Conservation (phyloP, 345 rosid species). For the Garcia nutans region DNA sequence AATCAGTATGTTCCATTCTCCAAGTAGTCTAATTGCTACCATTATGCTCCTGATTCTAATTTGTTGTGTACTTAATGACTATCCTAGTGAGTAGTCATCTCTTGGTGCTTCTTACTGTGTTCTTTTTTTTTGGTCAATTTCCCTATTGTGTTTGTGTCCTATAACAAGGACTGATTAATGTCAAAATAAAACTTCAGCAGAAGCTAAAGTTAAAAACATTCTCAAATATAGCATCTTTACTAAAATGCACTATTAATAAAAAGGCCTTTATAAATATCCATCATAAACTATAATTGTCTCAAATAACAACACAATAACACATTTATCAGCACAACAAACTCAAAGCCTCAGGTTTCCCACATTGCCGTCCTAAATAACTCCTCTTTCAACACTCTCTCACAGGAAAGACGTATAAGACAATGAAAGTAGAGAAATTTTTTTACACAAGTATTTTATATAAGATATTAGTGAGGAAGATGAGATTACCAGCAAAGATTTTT, state of each 20-base stretch:
- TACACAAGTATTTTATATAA: conserved; percentile 17
- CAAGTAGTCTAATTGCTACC: too few species aligned
- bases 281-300: conserved; percentile 20
- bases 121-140: too few species aligned
- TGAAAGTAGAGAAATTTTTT: conserved; percentile 4
- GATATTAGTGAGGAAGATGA: neutral
- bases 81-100: too few species aligned
- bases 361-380: conserved; percentile 11
- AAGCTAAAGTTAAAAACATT: neutral
- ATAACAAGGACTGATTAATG: too few species aligned
- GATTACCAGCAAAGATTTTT: neutral
- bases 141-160: too few species aligned
- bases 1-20: neutral
- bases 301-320: neutral
- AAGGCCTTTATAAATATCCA: conserved; percentile 26
- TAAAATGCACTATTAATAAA: conserved; percentile 9
- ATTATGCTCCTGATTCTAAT: too few species aligned
- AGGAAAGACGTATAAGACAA: neutral
- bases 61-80: too few species aligned
- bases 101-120: too few species aligned
- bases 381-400: conserved; percentile 22
- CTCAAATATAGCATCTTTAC: conserved; percentile 13
- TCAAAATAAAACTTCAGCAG: neutral
- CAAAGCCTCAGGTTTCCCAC: conserved; percentile 32
- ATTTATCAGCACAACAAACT: conserved; percentile 24